Conservation (phyloP, 108 stramenopile genomes). For the Discostella pseudostelligera region DNA sequence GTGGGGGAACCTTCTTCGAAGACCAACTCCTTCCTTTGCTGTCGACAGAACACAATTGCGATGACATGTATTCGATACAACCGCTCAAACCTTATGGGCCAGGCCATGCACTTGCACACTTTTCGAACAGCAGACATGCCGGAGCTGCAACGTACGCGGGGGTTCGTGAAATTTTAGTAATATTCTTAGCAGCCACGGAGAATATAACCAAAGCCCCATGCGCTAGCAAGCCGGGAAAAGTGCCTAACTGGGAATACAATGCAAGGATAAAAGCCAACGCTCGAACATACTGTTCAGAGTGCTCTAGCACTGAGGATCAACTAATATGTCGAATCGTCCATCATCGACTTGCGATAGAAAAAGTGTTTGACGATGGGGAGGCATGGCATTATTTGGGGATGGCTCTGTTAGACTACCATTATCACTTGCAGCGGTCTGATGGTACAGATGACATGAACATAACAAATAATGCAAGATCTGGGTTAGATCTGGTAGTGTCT, state of each 20-base stretch:
- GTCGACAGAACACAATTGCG: background rate
- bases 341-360: slow-evolving; percentile 52
- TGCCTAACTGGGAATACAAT: slow-evolving; percentile 33
- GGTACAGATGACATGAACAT: too few species aligned
- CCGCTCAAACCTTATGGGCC: slow-evolving; percentile 53
- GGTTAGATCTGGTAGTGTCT: slow-evolving; percentile 28
- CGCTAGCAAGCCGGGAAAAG: background rate
- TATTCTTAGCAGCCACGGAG: slow-evolving; percentile 38
- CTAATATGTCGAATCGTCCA: slow-evolving; percentile 50
- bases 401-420: slow-evolving; percentile 48
- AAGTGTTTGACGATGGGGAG: slow-evolving; percentile 57
- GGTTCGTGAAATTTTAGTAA: slow-evolving; percentile 67
- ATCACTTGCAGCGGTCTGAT: background rate
- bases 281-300: slow-evolving; percentile 23
- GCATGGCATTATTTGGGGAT: slow-evolving; percentile 69
- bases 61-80: background rate
- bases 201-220: background rate
- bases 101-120: slow-evolving; percentile 60
- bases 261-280: slow-evolving; percentile 37
- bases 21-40: slow-evolving; percentile 38
- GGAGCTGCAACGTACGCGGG: slow-evolving; percentile 55
- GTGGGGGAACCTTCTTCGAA: slow-evolving; percentile 76
- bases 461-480: background rate
- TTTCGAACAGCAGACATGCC: slow-evolving; percentile 61
- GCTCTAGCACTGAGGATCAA: slow-evolving; percentile 10